Base-by-base conservation (phyloP, 768 basidiomycete species). In the Termitomyces sp. region DNA sequence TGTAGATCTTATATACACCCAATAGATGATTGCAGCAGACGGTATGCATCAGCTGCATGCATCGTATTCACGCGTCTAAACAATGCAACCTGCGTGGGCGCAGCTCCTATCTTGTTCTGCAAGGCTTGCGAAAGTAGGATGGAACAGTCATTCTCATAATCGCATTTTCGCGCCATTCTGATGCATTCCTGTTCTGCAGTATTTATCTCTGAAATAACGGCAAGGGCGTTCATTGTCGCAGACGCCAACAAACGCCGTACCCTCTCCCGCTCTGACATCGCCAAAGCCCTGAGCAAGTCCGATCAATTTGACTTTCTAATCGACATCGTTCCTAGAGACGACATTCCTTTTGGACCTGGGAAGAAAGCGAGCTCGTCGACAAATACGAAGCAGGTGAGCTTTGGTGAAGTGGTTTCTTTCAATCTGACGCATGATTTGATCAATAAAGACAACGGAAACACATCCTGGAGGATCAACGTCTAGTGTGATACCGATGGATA, bases 241-340 rank as follows among this genome's bases (percentile, higher is more conserved):
- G 93, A 97, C 72, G 88, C 92, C 24, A 90, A 94, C 73, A 98
- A 97, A 70, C 88, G 95, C 26, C 88, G 94, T n/a, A 98, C 95
- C 2, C 78, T 98, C 19, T 94, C 93, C 10, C 85, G 93, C 45
- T 85, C 91, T 12, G 95, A 98, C 71, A 94, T 99, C 51, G 89
- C 93, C 6, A 90, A 93, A 64, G 96, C 95, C 0, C 79, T 97
- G 57, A 83, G 84, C 63, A 93, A 93, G 70, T 90, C 88, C 4
- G 96, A 98, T 73, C 93, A 95, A 68, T 98, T 98, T 64, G 96
- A 98, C 73, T 98, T 98, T 66, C 76, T 98, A 55, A 96, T 98
- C 67, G 96, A 98, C 70, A 93, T 97, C 55, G 87, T 96, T 1
- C 95, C 95, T 0, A 76, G 94, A 42, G 95, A 96, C 56, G 90